Base-by-base conservation (phyloP, 352 stramenopile genomes). In the Phytopythium delawarense region DNA sequence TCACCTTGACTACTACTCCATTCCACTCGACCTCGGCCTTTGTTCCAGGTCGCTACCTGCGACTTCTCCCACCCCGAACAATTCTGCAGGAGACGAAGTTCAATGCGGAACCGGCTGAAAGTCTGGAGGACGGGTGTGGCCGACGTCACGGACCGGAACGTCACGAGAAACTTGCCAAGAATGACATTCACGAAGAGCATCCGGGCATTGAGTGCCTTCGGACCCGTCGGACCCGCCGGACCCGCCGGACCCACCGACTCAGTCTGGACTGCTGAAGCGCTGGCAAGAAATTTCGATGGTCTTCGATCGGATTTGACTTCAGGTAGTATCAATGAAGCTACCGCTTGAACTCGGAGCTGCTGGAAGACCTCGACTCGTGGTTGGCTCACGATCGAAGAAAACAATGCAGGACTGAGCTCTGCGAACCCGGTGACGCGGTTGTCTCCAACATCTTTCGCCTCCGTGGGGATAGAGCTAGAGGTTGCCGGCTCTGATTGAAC, bases 351-450 rank as follows among this genome's bases (percentile, higher is more conserved):
- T 23, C 48, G 2, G 1, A 64, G 9, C 6, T 53, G 48, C 44
- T 64, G 63, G 34, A 52, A 56, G 20, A 68, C 54, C 32, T 68
- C 63, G 34, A 39, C 58, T 37, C 53, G 51, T 34, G 57, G 63
- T 6, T 46, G 51, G 21, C 23, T 63, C 8, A 45, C 18, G 4
- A 46, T 42, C 15, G 63, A 58, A 12, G 35, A 21, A 3, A 55
- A 2, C 13, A 55, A 5, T 40, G 34, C 6, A 3, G 28, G 15
- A 4, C 13, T 55, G 49, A 55, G 21, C 25, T 40, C 49, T 25
- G 49, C 28, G 20, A 25, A 55, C 34, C 49, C 49, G 7, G 21
- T 13, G 25, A n/a, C 49, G 37, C 21, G 6, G n/a, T 55, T n/a
- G 0, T 8, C 21, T 23, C 2, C 5, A 7, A 35, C 48, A 23